Conservation (phyloP, 495 filamentous ascomycete species). For the Hypoxylon subgilvum region DNA sequence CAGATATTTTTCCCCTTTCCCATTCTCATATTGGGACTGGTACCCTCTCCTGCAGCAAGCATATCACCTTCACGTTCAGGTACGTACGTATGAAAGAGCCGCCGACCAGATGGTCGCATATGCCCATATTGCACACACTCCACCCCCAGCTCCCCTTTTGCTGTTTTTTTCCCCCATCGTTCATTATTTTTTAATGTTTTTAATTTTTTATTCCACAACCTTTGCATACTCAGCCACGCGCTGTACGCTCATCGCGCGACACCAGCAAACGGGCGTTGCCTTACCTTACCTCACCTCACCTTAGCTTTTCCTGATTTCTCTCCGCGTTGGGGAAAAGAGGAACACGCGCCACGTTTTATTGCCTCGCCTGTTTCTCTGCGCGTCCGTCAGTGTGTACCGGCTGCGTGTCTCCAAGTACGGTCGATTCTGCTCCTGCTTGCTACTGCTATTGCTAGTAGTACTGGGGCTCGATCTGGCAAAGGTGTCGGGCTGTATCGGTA, state of each 20-base stretch:
- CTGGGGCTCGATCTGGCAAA: too few species aligned
- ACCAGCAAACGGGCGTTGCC: slow-evolving; percentile 22
- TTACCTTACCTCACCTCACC: neutral
- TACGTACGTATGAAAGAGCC: slow-evolving; percentile 39
- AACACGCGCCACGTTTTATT: slow-evolving; percentile 3
- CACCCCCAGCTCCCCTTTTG: slow-evolving; percentile 24
- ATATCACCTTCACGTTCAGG: slow-evolving; percentile 33
- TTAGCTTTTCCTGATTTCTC: neutral
- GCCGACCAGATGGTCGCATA: slow-evolving; percentile 38
- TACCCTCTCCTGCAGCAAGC: slow-evolving; percentile 33
- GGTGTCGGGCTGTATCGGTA: neutral
- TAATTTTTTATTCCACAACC: slow-evolving; percentile 17
- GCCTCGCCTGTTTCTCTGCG: neutral
- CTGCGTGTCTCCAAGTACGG: slow-evolving; percentile 6
- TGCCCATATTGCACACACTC: slow-evolving; percentile 17
- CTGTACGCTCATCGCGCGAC: slow-evolving; percentile 28
- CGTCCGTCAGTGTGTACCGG: neutral
- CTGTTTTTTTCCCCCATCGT: neutral
- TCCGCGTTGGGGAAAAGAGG: neutral
- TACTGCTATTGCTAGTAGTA: slow-evolving; percentile 8
- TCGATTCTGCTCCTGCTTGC: slow-evolving; percentile 2
- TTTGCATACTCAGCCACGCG: slow-evolving; percentile 11
- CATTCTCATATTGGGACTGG: slow-evolving; percentile 37
- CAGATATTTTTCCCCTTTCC: slow-evolving; percentile 38
- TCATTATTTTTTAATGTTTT: slow-evolving; percentile 23